Evolutionary conservation across 441 rosid species (phyloP).

Genomic region (Flueggea neowawraea): DNA sequence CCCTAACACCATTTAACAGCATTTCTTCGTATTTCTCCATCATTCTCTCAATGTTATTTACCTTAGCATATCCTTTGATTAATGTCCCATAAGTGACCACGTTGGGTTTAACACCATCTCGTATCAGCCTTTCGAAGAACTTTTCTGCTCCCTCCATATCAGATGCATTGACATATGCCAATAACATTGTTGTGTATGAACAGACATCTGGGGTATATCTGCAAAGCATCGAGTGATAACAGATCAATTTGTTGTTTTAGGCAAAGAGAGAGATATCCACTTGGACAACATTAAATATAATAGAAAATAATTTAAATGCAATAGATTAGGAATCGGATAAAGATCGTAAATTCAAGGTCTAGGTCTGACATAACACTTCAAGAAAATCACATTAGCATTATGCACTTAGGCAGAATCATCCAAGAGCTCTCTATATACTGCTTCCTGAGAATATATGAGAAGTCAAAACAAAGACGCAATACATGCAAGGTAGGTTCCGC

Average conservation of each 20-base stretch:
- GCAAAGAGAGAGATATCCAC: too few relatives aligned
- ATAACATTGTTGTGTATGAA: slow-evolving; percentile 94
- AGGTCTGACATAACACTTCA: too few relatives aligned
- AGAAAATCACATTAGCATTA: too few relatives aligned
- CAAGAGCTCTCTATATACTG: too few relatives aligned
- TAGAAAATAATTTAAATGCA: too few relatives aligned
- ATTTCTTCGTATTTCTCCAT: slow-evolving; percentile 71
- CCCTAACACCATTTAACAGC: slow-evolving; percentile 51
- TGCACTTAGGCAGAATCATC: too few relatives aligned
- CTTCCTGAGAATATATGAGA: too few relatives aligned
- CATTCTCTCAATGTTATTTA: slow-evolving; percentile 62
- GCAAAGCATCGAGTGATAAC: slow-evolving; percentile 13
- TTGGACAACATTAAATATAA: too few relatives aligned
- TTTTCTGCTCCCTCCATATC: slow-evolving; percentile 93
- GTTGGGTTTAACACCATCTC: slow-evolving; percentile 66
- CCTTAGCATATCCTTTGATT: slow-evolving; percentile 87
- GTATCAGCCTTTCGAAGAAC: slow-evolving; percentile 68
- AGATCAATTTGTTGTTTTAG: background rate
- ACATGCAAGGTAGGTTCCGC: too few relatives aligned
- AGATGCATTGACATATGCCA: slow-evolving; percentile 82
- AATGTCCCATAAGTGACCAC: slow-evolving; percentile 74
- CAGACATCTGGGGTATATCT: slow-evolving; percentile 79
- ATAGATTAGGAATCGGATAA: too few relatives aligned
- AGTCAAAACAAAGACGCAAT: too few relatives aligned
- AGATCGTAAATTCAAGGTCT: too few relatives aligned